Base-by-base conservation (phyloP, 1,284 basidiomycete genomes). In the Ustilago cynodontis region DNA sequence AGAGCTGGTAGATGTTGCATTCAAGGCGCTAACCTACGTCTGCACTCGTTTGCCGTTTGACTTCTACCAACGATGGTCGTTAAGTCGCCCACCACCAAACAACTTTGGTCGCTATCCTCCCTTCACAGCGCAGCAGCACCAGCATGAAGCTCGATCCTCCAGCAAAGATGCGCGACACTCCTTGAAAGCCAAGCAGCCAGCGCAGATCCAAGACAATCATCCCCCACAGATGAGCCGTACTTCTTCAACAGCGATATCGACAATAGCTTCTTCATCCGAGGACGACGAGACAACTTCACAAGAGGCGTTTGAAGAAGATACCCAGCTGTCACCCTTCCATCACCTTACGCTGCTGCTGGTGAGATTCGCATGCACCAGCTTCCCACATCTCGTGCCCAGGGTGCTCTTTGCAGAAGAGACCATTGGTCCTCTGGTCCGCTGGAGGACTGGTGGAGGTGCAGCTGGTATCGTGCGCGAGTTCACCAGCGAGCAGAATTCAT, bases 371-470 rank as follows among this genome's bases (percentile, higher is more conserved):
- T 86, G 79, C 65, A 61, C 60, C 37, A 80, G 75, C 66, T 82
- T 85, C 49, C 84, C 84, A 2, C 83, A 79, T 50, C 73, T 85
- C 8, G 60, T 85, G 2, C 83, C 84, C 1, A 73, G 84, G 26
- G 77, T 86, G 20, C 67, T 83, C 4, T 80, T 86, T 37, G 80
- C 83, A 20, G 76, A 83, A 47, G 81, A 84, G 63, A 84, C 84
- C n/a, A 82, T 81, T 31, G 81, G 78, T 13, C 82, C 83, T 0
- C 69, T 86, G 11, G 80, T 86, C 9, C 69, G 79, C 31, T 86
- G 84, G 84, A 70, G 82, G 43, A 83, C 82, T 16, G 84, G 84
- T 29, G 82, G 84, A 6, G 82, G 71, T 4, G 74, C 78, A 3
- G 74, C 73, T 16, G 67, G 65, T 8, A 69, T 82, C 47, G 77